These are phyloP conservation scores for Hypoxylon sp. DNA, from an alignment of 2,329 filamentous ascomycete genomes.

Conservation along the genomic window DNA sequence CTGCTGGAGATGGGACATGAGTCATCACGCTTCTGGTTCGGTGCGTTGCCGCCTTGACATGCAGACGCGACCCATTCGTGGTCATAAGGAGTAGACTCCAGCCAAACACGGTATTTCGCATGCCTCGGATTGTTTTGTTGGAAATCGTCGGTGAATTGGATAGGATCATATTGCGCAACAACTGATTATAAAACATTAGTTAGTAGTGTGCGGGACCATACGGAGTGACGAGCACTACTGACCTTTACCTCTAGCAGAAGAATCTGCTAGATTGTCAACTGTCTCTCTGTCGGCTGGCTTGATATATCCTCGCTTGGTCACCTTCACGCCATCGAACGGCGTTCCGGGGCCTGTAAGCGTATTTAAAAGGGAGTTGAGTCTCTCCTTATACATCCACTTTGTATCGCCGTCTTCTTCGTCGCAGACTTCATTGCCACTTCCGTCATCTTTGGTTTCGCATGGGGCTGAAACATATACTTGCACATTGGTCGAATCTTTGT, in stretches of 20 bases:
- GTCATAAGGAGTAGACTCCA: constrained; percentile 5
- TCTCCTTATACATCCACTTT: not conserved
- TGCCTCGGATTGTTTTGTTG: not conserved
- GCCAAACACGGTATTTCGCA: constrained; percentile 1
- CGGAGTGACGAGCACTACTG: not conserved
- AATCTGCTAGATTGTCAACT: not conserved
- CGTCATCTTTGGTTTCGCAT: not conserved
- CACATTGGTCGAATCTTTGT: not conserved
- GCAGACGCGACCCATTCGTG: constrained; percentile 1
- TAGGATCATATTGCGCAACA: not conserved
- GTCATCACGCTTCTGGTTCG: constrained; percentile 4
- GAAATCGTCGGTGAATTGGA: not conserved
- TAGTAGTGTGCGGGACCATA: too few relatives aligned
- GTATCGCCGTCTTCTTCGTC: not conserved
- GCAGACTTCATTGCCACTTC: not conserved
- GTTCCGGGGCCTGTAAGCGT: not conserved
- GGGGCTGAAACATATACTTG: not conserved
- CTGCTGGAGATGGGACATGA: not conserved
- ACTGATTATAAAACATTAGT: too few relatives aligned
- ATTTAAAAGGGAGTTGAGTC: not conserved
- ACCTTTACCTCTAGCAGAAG: not conserved
- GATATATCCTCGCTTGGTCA: not conserved
- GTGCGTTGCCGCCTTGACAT: constrained; percentile 2
- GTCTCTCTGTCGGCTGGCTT: not conserved
- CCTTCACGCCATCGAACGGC: not conserved